These are phyloP conservation scores for cucumber (Cucumis sativus) DNA, from an alignment of 306 rosid species.

Conservation along the genomic window Cucumber_9930_V3 NC_026656.2:16020501-16021000, in stretches of 20 bases:
- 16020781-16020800: neutral
- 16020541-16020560: slow-evolving; percentile 19
- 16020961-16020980: too few relatives aligned
- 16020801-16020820: neutral
- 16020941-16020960: neutral
- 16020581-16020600: slow-evolving; percentile 20
- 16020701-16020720: slow-evolving; percentile 32
- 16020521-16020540: slow-evolving; percentile 17
- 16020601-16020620: slow-evolving; percentile 11
- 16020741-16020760: slow-evolving; percentile 24
- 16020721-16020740: slow-evolving; percentile 15
- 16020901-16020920: neutral
- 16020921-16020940: neutral
- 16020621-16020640: slow-evolving; percentile 11
- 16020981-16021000: too few relatives aligned
- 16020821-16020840: neutral
- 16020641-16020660: slow-evolving; percentile 24
- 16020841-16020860: neutral
- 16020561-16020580: slow-evolving; percentile 12
- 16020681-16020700: slow-evolving; percentile 35
- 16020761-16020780: neutral
- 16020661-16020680: slow-evolving; percentile 23
- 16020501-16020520: slow-evolving; percentile 17
- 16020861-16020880: neutral
- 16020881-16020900: too few relatives aligned